phyloP scores from a whole-genome alignment of 2,329 filamentous ascomycete genomes.

The Arthrobotrys iridis region DNA sequence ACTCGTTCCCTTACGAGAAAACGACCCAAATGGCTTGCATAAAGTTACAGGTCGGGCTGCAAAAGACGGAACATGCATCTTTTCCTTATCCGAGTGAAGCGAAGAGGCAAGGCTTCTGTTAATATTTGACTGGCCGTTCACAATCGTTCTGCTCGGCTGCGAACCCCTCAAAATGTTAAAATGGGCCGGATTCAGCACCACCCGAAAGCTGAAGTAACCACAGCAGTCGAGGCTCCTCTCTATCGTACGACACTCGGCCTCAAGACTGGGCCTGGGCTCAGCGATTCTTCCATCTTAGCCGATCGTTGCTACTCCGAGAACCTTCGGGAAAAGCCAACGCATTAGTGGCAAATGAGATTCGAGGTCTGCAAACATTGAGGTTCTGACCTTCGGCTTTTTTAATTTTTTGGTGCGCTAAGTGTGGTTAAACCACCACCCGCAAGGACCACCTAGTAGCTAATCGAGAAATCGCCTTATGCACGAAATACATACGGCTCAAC shows the following conservation, averaged over 20 bases:
- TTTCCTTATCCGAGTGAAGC: slow-evolving; percentile 21
- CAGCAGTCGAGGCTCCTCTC: slow-evolving; percentile 2
- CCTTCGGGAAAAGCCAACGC: slow-evolving; percentile 41
- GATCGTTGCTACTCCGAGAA: slow-evolving; percentile 48
- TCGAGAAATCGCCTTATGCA: slow-evolving; percentile 39
- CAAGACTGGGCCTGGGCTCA: slow-evolving; percentile 6
- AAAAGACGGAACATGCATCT: slow-evolving; percentile 16
- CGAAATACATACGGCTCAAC: slow-evolving; percentile 31
- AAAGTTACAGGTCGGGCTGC: slow-evolving; percentile 33
- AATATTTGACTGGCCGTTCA: slow-evolving; percentile 14
- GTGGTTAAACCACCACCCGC: slow-evolving; percentile 24
- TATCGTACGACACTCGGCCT: slow-evolving; percentile 20
- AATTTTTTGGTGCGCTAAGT: slow-evolving; percentile 50
- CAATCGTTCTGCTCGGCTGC: slow-evolving; percentile 33
- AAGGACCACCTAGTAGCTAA: slow-evolving; percentile 26
- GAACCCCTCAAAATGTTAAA: slow-evolving; percentile 37
- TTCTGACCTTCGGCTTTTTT: slow-evolving; percentile 20
- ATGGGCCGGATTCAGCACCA: slow-evolving; percentile 32
- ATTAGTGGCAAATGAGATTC: slow-evolving; percentile 51
- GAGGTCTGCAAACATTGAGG: slow-evolving; percentile 24
- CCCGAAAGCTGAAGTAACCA: slow-evolving; percentile 3
- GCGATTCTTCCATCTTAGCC: slow-evolving; percentile 24
- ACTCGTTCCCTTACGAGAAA: slow-evolving; percentile 13
- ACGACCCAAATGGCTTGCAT: slow-evolving; percentile 37
- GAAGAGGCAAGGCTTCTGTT: slow-evolving; percentile 6